Evolutionary conservation across 2,329 filamentous ascomycete species (phyloP).

Genomic region (Thielaviopsis euricoi): DNA sequence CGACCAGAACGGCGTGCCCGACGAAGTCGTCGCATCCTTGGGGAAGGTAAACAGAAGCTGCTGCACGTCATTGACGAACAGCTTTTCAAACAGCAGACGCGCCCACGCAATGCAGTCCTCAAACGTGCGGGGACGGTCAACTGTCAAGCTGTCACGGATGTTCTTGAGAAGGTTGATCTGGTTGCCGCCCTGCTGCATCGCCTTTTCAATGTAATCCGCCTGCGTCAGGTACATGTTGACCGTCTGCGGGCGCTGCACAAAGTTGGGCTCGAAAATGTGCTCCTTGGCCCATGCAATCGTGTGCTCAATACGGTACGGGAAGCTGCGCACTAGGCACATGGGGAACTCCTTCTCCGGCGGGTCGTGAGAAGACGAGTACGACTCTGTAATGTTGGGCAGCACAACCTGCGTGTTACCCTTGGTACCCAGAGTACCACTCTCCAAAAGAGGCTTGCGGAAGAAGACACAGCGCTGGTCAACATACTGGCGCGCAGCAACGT

Average conservation of each 20-base stretch:
- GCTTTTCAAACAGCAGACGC: conserved; percentile 81
- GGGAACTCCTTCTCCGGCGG: conserved; percentile 97
- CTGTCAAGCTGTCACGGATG: conserved; percentile 77
- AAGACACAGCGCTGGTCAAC: conserved; percentile 94
- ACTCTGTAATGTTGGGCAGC: conserved; percentile 79
- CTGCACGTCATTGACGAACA: conserved; percentile 93
- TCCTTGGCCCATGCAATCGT: conserved; percentile 97
- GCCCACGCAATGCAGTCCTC: conserved; percentile 97
- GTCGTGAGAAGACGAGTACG: conserved; percentile 88
- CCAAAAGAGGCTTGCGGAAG: conserved; percentile 90
- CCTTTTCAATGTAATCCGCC: conserved; percentile 73
- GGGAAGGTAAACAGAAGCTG: conserved; percentile 96
- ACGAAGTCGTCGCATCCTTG: conserved; percentile 77
- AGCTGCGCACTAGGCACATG: conserved; percentile 94
- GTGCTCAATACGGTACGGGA: conserved; percentile 96
- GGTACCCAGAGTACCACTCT: conserved; percentile 94
- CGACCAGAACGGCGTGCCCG: conserved; percentile 89
- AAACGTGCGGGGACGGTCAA: conserved; percentile 78
- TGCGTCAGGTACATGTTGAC: conserved; percentile 89
- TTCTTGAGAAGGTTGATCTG: conserved; percentile 88
- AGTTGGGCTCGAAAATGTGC: conserved; percentile 75
- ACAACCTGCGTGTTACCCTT: conserved; percentile 98
- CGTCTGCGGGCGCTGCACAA: conserved; percentile 83
- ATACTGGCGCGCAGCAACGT: conserved; percentile 91
- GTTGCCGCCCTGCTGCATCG: conserved; percentile 82